Base-by-base conservation (phyloP, 177 flowering plant species). In the Vitis hybrid region DNA sequence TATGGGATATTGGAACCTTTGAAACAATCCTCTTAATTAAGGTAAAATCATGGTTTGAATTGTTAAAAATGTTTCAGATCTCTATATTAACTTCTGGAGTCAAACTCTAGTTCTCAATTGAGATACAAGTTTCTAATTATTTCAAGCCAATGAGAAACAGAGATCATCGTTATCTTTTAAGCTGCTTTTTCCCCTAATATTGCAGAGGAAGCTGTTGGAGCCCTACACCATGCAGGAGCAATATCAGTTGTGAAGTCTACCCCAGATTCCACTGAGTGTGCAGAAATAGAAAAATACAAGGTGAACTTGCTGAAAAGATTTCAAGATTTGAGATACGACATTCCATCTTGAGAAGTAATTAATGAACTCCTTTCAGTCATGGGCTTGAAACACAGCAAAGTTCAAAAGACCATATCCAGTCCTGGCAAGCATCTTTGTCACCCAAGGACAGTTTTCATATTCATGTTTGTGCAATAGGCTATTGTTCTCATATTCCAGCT, bases 171-270 rank as follows among this genome's bases (percentile, higher is more conserved):
- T 22, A 10, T 31, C 3, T 26, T n/a, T 7, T 8, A 19, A 13
- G 22, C 12, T 26, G 33, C 13, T 19, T 64, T 58, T 18, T 9
- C 58, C 26, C 51, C 20, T 58, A 10, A n/a, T 52, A 49, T 60
- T 78, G 75, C 87, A 93, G 98, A 86, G 74, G 84, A 73, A 75
- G 94, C 84, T 61, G 84, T 66, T 59, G 80, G 70, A 60, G 82
- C 86, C 64, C 78, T 93, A 33, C 80, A 86, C 65, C 71, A 76
- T 58, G 88, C 88, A 74, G 94, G 94, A 66, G 96, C 89, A 14
- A 57, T 86, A 52, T 69, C 86, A 49, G 78, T 85, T 48, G 75
- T 93, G 39, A 85, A 60, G 61, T 79, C 89, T 55, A 82, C 85
- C 50, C 89, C 95, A 26, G 73, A 76, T 63, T 85, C 90, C 5